Base-by-base conservation (phyloP, 2,329 filamentous ascomycete species). In the Epichloe baconii region DNA sequence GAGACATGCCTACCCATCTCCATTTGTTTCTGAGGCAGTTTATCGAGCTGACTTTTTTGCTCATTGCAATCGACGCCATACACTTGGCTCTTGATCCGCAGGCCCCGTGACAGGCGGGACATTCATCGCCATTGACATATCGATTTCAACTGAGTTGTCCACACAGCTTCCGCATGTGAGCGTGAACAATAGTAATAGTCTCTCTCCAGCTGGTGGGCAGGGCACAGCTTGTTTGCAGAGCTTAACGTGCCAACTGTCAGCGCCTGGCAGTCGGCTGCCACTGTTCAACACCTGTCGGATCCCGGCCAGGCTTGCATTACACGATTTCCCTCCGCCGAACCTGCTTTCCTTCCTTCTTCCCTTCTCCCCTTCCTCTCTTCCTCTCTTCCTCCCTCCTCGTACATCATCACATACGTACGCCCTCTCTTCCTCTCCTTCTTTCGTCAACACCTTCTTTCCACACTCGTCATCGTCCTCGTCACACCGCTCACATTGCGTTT, bases 311-410 rank as follows among this genome's bases (percentile, higher is more conserved):
- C 19, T 12, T 21, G n/a, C n/a, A 36, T 14, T 26, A 37, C 37
- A 42, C 37, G 5, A 3, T 14, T 1, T 5, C 12, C 42, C 55
- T 52, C 54, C 48, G 48, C 49, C 47, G 44, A 12, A 15, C 12
- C 36, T 38, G n/a, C 44, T 19, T 17, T 51, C 47, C 42, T 47
- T 45, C 41, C 52, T 52, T 55, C 49, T 48, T 50, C 44, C 54
- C 51, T 52, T 52, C 21, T 50, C 43, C 54, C 51, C 51, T 52
- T n/a, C 17, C 21, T 26, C 15, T 41, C 40, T 36, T 52, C 36
- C 36, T 50, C 31, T 42, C 44, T 45, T 49, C 36, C 34, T 50
- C 26, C 15, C 15, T 45, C 23, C 8, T 43, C 36, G 40, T 38
- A 43, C 40, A 31, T 11, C 10, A 8, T 11, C 26, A 31, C 26